Conservation (phyloP, 805 yeast genomes). For the Lipomyces spencermartinsiae region DNA sequence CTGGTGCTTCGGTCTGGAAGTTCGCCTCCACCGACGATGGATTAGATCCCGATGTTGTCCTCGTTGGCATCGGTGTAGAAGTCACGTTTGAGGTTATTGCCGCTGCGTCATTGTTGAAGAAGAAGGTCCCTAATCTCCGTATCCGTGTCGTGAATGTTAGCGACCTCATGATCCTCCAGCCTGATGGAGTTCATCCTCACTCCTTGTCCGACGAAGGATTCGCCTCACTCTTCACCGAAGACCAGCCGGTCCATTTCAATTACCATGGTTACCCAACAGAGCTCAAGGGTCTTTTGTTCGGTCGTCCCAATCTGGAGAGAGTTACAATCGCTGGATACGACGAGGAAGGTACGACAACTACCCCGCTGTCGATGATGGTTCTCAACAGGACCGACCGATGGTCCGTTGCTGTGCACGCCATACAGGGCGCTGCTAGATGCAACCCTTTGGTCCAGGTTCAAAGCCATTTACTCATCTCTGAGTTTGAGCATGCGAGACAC, state of each 20-base stretch:
- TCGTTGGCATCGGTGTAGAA: slow-evolving; percentile 39
- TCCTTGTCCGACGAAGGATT: slow-evolving; percentile 29
- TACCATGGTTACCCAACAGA: slow-evolving; percentile 39
- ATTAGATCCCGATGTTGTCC: slow-evolving; percentile 38
- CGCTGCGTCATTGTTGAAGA: slow-evolving; percentile 35
- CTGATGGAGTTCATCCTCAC: slow-evolving; percentile 36
- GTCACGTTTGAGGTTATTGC: slow-evolving; percentile 39
- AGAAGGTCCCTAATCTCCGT: slow-evolving; percentile 33
- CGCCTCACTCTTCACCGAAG: slow-evolving; percentile 33
- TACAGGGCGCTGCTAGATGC: slow-evolving; percentile 30
- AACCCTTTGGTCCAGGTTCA: slow-evolving; percentile 30
- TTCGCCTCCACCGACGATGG: slow-evolving; percentile 39
- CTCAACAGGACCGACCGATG: slow-evolving; percentile 36
- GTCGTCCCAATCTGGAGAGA: slow-evolving; percentile 31
- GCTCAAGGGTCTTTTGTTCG: slow-evolving; percentile 37
- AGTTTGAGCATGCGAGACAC: slow-evolving; percentile 27
- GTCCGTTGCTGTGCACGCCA: slow-evolving; percentile 34
- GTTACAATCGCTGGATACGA: slow-evolving; percentile 35
- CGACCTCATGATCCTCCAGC: slow-evolving; percentile 36
- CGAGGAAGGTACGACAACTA: slow-evolving; percentile 40
- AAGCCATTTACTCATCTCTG: slow-evolving; percentile 28
- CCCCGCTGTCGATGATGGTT: slow-evolving; percentile 39
- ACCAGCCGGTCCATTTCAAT: slow-evolving; percentile 38
- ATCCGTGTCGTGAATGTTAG: slow-evolving; percentile 40
- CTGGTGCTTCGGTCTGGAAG: slow-evolving; percentile 40